Conservation (phyloP, 1,284 basidiomycete species). For the Apiotrichum akiyoshidainum region DNA sequence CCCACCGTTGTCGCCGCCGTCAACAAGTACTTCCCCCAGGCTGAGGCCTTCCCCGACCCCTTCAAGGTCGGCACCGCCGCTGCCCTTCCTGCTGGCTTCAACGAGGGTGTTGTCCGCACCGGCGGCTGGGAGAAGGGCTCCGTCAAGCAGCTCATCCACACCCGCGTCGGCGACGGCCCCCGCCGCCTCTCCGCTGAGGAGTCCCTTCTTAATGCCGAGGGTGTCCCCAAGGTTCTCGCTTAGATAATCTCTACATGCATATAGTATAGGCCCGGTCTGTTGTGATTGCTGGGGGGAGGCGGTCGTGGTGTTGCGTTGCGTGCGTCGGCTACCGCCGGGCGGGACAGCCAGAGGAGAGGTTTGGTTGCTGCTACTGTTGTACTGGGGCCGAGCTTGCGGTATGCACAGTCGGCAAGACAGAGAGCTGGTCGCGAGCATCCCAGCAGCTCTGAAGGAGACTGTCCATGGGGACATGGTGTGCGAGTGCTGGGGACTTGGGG, state of each 20-base stretch:
- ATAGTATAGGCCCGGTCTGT: slow-evolving; percentile 3
- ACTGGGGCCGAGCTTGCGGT: too few relatives aligned
- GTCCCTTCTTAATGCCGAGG: slow-evolving; percentile 49
- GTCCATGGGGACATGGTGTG: too few relatives aligned
- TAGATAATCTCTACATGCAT: slow-evolving; percentile 12
- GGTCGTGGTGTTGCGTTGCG: not conserved
- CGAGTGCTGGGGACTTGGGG: too few relatives aligned
- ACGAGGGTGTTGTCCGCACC: slow-evolving; percentile 65
- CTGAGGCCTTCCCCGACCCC: slow-evolving; percentile 68
- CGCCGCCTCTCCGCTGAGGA: slow-evolving; percentile 53
- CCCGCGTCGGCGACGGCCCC: slow-evolving; percentile 85
- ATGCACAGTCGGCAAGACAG: too few relatives aligned
- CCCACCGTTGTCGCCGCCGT: slow-evolving; percentile 72
- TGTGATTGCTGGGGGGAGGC: too few relatives aligned
- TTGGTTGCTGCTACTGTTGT: too few relatives aligned
- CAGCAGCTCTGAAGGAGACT: too few relatives aligned
- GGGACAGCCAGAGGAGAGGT: not conserved
- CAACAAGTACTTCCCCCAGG: slow-evolving; percentile 77
- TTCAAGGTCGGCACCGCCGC: slow-evolving; percentile 52
- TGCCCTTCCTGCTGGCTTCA: slow-evolving; percentile 67
- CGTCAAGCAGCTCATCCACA: slow-evolving; percentile 86
- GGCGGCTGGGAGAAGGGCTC: slow-evolving; percentile 65
- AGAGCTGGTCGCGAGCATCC: too few relatives aligned
- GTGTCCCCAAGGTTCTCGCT: slow-evolving; percentile 49
- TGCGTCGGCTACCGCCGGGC: too few relatives aligned